These are phyloP conservation scores for Truncatella angustata DNA, from an alignment of 2,329 filamentous ascomycete species.

Conservation along the genomic window DNA sequence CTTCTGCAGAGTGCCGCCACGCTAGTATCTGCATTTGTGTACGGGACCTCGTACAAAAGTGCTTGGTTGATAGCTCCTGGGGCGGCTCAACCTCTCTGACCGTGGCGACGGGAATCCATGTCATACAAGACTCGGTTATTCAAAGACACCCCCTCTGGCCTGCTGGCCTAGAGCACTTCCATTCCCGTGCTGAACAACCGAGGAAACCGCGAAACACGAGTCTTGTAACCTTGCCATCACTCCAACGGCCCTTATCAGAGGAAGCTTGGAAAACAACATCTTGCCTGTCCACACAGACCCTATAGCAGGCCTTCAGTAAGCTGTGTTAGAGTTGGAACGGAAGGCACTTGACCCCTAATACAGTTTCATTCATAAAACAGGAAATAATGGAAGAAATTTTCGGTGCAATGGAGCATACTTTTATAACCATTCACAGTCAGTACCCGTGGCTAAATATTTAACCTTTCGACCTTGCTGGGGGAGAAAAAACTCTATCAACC, in stretches of 20 bases:
- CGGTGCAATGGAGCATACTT: conserved; percentile 73
- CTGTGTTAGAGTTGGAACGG: too few relatives aligned
- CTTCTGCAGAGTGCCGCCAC: conserved; percentile 18
- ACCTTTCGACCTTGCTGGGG: too few relatives aligned
- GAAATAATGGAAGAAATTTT: conserved; percentile 20
- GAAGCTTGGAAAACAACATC: conserved; percentile 17
- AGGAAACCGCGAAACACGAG: conserved; percentile 24
- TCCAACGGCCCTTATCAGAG: conserved; percentile 21
- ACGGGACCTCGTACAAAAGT: conserved; percentile 25
- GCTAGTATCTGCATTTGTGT: conserved; percentile 19
- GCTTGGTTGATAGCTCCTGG: conserved; percentile 29
- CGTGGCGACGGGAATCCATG: conserved; percentile 36
- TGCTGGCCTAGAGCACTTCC: conserved; percentile 21
- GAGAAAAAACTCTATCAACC: too few relatives aligned
- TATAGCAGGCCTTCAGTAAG: too few relatives aligned
- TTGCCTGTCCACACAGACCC: neutral
- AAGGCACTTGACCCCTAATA: too few relatives aligned
- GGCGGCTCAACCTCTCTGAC: conserved; percentile 30
- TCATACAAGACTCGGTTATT: conserved; percentile 36
- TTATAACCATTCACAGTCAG: conserved; percentile 88
- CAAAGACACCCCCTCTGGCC: conserved; percentile 32
- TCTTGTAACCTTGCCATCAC: conserved; percentile 26
- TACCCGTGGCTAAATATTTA: conserved; percentile 14
- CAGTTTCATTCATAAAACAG: conserved; percentile 1
- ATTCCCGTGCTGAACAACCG: conserved; percentile 24